Evolutionary conservation across 2,329 filamentous ascomycete species (phyloP).

Genomic region (Xylogone sp.): DNA sequence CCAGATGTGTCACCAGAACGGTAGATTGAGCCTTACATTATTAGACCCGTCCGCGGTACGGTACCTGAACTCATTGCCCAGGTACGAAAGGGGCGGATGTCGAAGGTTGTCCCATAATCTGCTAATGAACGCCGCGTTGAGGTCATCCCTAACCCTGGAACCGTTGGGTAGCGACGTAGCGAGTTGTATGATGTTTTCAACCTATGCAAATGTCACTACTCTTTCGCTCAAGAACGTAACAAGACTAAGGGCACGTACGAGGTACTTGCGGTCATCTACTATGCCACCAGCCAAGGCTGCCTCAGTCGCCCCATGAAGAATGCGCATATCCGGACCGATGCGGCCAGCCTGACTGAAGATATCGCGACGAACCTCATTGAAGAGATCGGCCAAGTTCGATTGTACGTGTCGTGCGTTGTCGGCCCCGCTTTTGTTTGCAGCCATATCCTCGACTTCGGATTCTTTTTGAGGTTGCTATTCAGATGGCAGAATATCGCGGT

Average conservation of each 20-base stretch:
- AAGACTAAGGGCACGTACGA: background rate
- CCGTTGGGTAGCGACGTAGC: conserved; percentile 59
- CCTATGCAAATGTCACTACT: too few relatives aligned
- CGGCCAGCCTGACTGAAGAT: background rate
- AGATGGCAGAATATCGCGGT: too few relatives aligned
- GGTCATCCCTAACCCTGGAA: conserved; percentile 55
- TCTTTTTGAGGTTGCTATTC: too few relatives aligned
- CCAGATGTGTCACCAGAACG: too few relatives aligned
- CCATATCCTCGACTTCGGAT: too few relatives aligned
- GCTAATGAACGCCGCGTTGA: conserved; percentile 65
- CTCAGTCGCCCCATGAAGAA: background rate
- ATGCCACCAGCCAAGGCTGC: background rate
- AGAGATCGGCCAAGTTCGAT: too few relatives aligned
- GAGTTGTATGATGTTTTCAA: conserved; percentile 36
- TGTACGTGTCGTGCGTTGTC: too few relatives aligned
- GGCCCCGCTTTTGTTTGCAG: too few relatives aligned
- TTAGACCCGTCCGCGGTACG: conserved; percentile 61
- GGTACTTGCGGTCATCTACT: background rate
- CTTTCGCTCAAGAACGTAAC: too few relatives aligned
- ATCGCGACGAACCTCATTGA: too few relatives aligned
- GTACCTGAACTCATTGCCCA: conserved; percentile 60
- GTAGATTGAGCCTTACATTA: conserved; percentile 34
- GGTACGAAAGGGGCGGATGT: conserved; percentile 64
- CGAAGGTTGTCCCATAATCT: conserved; percentile 68
- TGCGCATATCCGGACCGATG: background rate